A percentile compares a stretch with the other conserved stretches of the same genome.
Evolutionary conservation across 2,329 filamentous ascomycete species (phyloP).

Genomic region (Lasiodiplodia hormozganensis): DNA sequence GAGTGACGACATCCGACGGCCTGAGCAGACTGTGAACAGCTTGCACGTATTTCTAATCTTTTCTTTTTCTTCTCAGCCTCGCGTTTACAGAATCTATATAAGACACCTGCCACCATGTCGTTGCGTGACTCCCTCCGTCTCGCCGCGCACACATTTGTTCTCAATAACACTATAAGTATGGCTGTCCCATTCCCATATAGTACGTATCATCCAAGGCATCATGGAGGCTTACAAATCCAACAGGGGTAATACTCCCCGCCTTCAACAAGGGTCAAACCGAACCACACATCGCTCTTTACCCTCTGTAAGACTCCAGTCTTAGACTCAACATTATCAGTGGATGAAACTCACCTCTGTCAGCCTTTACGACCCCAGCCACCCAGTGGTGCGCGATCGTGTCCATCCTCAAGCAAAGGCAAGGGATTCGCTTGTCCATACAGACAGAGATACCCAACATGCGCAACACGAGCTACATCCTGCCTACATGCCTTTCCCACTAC

Average conservation of each 20-base stretch:
- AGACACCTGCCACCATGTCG: too few species aligned
- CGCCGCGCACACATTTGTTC: too few species aligned
- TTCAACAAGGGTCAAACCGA: background rate
- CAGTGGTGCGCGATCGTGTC: fast-evolving
- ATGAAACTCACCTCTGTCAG: background rate
- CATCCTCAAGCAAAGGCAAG: background rate
- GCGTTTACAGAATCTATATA: too few species aligned
- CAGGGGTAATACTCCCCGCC: background rate
- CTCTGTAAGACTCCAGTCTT: background rate
- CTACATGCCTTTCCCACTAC: background rate
- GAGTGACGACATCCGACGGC: too few species aligned
- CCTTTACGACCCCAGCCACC: background rate
- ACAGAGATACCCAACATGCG: background rate
- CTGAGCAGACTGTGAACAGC: too few species aligned
- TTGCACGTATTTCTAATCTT: too few species aligned
- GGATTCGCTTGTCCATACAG: background rate
- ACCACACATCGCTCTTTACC: background rate
- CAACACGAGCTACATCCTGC: background rate
- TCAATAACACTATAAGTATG: too few species aligned
- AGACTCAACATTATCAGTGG: too few species aligned
- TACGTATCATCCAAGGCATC: background rate
- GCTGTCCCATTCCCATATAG: background rate
- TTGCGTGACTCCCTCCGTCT: too few species aligned
- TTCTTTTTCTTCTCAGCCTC: too few species aligned
- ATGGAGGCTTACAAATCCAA: background rate